Base-by-base conservation (phyloP, 2,329 filamentous ascomycete genomes). In the Ascochyta fabae region DNA sequence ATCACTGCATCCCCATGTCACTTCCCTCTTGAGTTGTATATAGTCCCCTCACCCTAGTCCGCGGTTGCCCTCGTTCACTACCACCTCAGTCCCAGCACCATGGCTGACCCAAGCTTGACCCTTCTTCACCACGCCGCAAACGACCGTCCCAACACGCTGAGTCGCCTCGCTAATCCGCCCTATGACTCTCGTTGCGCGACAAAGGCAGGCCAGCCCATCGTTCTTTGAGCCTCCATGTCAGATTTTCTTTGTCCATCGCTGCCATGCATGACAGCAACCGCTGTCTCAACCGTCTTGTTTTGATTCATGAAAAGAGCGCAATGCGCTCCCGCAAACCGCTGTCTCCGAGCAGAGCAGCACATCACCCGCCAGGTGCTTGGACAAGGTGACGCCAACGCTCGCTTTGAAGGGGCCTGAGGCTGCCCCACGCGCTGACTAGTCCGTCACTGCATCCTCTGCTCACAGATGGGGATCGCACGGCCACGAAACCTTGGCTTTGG, bases 401-500 rank as follows among this genome's bases (percentile, higher is more conserved):
- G 19, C 35, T 58, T 52, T 26, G 34, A 47, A 12, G 13, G 9
- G 42, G 46, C 29, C 45, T 46, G 29, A 35, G 16, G 26, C 46
- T 49, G 40, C 15, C n/a, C 41, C 46, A n/a, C 33, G 33, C 53
- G 29, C 43, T 57, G 39, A 56, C 51, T 48, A 51, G 54, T 44
- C 65, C 60, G 62, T 61, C 56, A 60, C 42, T 45, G 50, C 58
- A 24, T 46, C 48, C 22, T 47, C n/a, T 34, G 43, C 35, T 53
- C 48, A 27, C 33, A 50, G 29, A 50, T 66, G 56, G 52, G 43
- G 40, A 35, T 61, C 60, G 63, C 67, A 69, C 68, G 58, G 61
- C 60, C 64, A 66, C 66, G 56, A 19, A 41, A 24, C 31, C 66
- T 65, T 67, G 61, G 67, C 64, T 52, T 53, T 69, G 61, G 62